These are phyloP conservation scores for Rhynchosporium agropyri DNA, from an alignment of 2,329 filamentous ascomycete genomes.

Conservation along the genomic window DNA sequence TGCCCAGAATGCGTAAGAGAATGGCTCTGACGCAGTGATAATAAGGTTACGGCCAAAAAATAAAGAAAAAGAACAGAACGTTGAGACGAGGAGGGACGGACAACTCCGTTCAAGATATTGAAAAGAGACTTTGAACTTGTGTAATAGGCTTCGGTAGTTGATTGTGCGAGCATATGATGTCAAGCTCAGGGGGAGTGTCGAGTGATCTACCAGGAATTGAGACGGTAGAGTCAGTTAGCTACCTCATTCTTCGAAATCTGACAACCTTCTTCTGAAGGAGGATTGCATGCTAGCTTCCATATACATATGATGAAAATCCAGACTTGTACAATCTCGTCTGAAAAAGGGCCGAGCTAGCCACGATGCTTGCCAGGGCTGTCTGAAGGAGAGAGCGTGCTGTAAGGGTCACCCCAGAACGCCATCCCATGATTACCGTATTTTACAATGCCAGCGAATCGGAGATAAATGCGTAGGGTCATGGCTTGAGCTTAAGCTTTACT, in stretches of 20 bases:
- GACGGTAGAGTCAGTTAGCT: not conserved
- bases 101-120: not conserved
- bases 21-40: not conserved
- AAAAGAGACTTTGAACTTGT: not conserved
- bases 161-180: constrained; percentile 18
- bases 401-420: not conserved
- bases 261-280: not conserved
- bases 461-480: not conserved
- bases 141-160: constrained; percentile 17
- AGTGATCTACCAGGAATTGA: constrained; percentile 8
- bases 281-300: not conserved
- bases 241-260: constrained; percentile 3
- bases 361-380: not conserved
- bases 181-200: constrained; percentile 4
- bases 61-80: not conserved
- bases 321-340: not conserved
- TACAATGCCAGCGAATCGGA: not conserved
- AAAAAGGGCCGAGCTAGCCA: not conserved
- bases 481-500: constrained; percentile 4
- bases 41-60: constrained; percentile 2
- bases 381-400: constrained; percentile 3
- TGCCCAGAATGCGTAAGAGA: no score
- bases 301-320: not conserved
- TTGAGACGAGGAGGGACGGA: not conserved
- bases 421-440: constrained; percentile 5